phyloP scores from a whole-genome alignment of 805 yeast genomes.

The Blastobotrys attinorum region DNA sequence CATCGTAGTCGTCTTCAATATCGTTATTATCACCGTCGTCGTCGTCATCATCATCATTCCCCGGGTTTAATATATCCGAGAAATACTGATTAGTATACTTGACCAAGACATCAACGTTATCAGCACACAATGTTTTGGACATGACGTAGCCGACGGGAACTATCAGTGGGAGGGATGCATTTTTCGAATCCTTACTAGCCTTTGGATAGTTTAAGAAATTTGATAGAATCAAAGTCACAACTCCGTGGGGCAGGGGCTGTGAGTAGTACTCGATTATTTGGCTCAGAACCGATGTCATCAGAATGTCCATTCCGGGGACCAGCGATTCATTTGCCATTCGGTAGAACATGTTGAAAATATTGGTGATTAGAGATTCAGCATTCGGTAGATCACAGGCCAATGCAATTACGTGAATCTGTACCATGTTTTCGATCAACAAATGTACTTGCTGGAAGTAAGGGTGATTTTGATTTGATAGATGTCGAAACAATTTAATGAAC shows the following conservation, averaged over 20 bases:
- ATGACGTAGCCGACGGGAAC: slow-evolving; percentile 56
- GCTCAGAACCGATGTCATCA: slow-evolving; percentile 61
- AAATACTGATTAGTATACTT: slow-evolving; percentile 71
- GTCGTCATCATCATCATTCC: slow-evolving; percentile 24
- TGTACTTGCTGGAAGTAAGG: slow-evolving; percentile 57
- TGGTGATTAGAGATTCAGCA: slow-evolving; percentile 45
- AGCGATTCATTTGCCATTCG: slow-evolving; percentile 38
- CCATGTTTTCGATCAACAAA: slow-evolving; percentile 56
- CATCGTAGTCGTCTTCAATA: background rate
- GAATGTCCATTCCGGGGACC: slow-evolving; percentile 47
- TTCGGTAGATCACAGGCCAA: slow-evolving; percentile 68
- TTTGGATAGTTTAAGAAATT: slow-evolving; percentile 41
- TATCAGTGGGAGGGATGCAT: slow-evolving; percentile 12
- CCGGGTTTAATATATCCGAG: slow-evolving; percentile 61
- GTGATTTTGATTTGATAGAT: slow-evolving; percentile 41
- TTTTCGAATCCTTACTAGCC: slow-evolving; percentile 16
- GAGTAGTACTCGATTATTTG: slow-evolving; percentile 63
- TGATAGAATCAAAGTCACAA: slow-evolving; percentile 56
- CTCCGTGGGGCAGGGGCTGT: slow-evolving; percentile 51
- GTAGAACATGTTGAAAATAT: slow-evolving; percentile 56
- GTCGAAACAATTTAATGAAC: slow-evolving; percentile 54
- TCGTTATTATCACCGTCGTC: slow-evolving; percentile 22
- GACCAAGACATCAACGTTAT: slow-evolving; percentile 65
- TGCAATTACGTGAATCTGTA: slow-evolving; percentile 69
- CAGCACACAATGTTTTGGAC: slow-evolving; percentile 58